Conservation (phyloP, 352 stramenopile genomes). For the Phytophthora podocarpi region DNA sequence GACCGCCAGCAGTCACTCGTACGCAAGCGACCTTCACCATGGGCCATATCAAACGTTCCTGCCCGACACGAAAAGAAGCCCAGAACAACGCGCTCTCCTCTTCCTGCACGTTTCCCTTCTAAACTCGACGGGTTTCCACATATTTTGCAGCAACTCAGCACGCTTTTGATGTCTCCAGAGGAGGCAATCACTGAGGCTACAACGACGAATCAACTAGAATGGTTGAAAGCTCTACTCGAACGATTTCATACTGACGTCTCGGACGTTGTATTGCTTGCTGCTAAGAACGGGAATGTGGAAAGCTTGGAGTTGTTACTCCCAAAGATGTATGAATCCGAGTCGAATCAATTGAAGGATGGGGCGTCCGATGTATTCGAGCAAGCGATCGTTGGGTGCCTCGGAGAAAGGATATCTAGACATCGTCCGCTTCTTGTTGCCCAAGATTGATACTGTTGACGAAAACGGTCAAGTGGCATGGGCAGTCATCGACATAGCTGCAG, state of each 20-base stretch:
- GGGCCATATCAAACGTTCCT: too few species aligned
- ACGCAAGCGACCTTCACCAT: too few species aligned
- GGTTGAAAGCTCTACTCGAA: neutral
- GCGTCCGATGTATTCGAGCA: neutral
- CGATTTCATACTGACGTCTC: neutral
- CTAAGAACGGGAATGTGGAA: neutral
- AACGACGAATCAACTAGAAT: neutral
- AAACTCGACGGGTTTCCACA: neutral
- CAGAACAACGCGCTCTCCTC: too few species aligned
- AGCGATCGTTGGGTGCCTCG: neutral
- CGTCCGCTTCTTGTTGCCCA: neutral
- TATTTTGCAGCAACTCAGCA: neutral
- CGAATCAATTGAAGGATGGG: neutral
- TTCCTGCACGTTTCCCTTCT: too few species aligned
- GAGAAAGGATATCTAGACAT: neutral
- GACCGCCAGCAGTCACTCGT: too few species aligned
- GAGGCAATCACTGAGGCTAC: neutral
- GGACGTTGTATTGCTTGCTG: neutral
- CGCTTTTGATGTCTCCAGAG: neutral
- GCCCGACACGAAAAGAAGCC: too few species aligned
- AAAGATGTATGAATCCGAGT: neutral
- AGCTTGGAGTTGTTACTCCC: neutral
- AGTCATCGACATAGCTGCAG: neutral
- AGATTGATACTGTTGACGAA: neutral
- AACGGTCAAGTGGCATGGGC: neutral